A percentile compares a stretch with the other conserved stretches of the same genome.
phyloP scores from a whole-genome alignment of 495 filamentous ascomycete genomes.

The Neurospora sp. region DNA sequence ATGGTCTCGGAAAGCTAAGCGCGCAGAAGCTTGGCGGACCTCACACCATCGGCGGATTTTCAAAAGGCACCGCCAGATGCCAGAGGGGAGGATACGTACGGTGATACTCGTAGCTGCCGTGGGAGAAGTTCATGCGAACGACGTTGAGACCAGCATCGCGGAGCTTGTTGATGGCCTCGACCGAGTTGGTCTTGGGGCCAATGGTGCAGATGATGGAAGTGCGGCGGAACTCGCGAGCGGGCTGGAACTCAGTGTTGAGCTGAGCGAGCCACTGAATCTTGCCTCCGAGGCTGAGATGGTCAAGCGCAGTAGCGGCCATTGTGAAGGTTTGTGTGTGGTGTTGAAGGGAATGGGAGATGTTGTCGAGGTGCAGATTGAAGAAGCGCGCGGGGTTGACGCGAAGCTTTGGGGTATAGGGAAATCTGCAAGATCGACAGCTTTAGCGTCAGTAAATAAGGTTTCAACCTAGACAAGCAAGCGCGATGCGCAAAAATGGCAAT shows the following conservation, averaged over 20 bases:
- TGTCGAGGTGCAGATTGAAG: background rate
- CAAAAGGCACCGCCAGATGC: background rate
- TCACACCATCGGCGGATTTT: conserved; percentile 10
- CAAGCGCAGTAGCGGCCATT: conserved; percentile 58
- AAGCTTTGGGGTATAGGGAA: background rate
- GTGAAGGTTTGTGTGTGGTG: conserved; percentile 10
- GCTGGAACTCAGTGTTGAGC: conserved; percentile 62
- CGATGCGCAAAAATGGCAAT: background rate
- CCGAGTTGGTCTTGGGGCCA: conserved; percentile 97
- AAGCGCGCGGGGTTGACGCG: conserved; percentile 10
- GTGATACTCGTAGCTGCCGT: conserved; percentile 73
- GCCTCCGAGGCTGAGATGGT: conserved; percentile 70
- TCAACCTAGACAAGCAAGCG: background rate
- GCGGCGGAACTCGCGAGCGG: conserved; percentile 78
- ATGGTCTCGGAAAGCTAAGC: background rate
- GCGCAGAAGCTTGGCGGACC: background rate
- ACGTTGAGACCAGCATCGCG: conserved; percentile 87
- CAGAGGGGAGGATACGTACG: conserved; percentile 10
- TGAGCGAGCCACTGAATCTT: conserved; percentile 85
- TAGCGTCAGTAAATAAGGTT: background rate
- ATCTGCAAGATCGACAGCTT: background rate
- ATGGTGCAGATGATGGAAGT: conserved; percentile 99
- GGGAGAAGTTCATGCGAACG: conserved; percentile 98
- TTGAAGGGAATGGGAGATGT: background rate
- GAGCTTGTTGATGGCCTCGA: conserved; percentile 89